phyloP scores from a whole-genome alignment of 2,329 filamentous ascomycete species.

The Coccinonectria pachysandricola region DNA sequence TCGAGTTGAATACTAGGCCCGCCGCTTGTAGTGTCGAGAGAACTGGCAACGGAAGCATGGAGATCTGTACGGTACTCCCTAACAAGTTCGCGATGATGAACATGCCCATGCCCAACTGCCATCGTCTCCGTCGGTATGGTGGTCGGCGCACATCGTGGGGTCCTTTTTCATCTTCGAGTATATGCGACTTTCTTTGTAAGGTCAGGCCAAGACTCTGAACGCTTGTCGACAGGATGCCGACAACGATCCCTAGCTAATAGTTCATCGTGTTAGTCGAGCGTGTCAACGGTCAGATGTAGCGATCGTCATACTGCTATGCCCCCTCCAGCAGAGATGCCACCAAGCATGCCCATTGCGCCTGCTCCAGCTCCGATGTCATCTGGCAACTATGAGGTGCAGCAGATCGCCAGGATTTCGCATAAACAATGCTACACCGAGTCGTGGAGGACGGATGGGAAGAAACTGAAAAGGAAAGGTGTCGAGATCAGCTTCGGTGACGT shows the following conservation, averaged over 20 bases:
- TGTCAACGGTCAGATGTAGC: too few relatives aligned
- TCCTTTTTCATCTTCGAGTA: constrained; percentile 91
- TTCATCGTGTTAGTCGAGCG: too few relatives aligned
- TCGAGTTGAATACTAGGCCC: constrained; percentile 95
- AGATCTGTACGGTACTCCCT: constrained; percentile 95
- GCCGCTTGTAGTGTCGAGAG: constrained; percentile 92
- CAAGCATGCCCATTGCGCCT: constrained; percentile 58
- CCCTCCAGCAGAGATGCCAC: constrained; percentile 67
- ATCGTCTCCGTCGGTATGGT: constrained; percentile 80
- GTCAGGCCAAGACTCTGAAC: constrained; percentile 92
- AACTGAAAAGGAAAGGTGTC: constrained; percentile 1
- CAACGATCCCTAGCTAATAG: constrained; percentile 74
- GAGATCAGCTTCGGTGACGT: too few relatives aligned
- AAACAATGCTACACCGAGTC: too few relatives aligned
- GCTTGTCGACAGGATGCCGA: constrained; percentile 86
- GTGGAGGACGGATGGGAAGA: constrained; percentile 1
- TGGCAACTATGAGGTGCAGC: constrained; percentile 24
- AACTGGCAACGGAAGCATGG: constrained; percentile 85
- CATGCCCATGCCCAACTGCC: constrained; percentile 97
- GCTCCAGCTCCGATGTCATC: constrained; percentile 34
- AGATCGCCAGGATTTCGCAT: constrained; percentile 16
- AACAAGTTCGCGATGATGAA: constrained; percentile 91
- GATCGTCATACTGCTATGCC: constrained; percentile 62
- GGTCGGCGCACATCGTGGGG: constrained; percentile 69
- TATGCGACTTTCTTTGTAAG: constrained; percentile 93